Conservation (phyloP, 176 grass and related monocot genomes). For the Eleusine indica region DNA sequence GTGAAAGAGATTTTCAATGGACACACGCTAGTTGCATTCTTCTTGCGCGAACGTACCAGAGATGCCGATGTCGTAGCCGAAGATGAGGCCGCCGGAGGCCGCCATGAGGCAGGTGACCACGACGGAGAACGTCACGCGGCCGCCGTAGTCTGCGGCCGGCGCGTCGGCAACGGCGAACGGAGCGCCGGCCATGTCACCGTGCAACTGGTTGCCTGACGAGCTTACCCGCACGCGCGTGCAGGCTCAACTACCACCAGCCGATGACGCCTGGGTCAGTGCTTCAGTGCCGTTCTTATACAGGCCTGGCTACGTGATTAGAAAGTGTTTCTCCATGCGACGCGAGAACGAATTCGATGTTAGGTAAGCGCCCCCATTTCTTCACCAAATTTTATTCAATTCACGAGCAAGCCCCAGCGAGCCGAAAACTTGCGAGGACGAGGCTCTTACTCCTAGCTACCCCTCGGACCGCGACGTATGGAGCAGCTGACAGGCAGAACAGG, state of each 20-base stretch:
- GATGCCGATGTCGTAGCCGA: constrained; percentile 78
- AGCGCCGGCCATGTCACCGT: background rate
- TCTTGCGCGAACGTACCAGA: constrained; percentile 39
- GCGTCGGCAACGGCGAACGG: background rate
- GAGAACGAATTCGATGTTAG: background rate
- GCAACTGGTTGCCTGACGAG: background rate
- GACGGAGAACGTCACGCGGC: background rate
- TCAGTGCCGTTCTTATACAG: background rate
- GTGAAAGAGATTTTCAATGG: background rate
- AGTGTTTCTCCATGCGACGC: background rate
- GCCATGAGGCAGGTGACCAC: constrained; percentile 53
- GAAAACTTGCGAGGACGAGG: constrained; percentile 60
- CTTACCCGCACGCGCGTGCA: background rate
- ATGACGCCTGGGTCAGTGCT: background rate
- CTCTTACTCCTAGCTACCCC: constrained; percentile 53
- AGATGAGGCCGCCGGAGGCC: constrained; percentile 77
- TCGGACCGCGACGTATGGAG: constrained; percentile 77
- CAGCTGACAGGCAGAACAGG: constrained; percentile 8
- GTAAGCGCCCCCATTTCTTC: background rate
- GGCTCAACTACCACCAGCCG: background rate
- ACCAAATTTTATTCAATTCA: background rate
- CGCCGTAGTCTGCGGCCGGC: background rate
- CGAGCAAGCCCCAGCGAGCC: constrained; percentile 49
- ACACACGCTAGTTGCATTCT: background rate
- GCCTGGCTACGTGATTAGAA: background rate